Percentiles rank a stretch among this genome's conserved stretches.
Conservation (phyloP, 176 grass and related monocot species). For the Carex myosuroides region DNA sequence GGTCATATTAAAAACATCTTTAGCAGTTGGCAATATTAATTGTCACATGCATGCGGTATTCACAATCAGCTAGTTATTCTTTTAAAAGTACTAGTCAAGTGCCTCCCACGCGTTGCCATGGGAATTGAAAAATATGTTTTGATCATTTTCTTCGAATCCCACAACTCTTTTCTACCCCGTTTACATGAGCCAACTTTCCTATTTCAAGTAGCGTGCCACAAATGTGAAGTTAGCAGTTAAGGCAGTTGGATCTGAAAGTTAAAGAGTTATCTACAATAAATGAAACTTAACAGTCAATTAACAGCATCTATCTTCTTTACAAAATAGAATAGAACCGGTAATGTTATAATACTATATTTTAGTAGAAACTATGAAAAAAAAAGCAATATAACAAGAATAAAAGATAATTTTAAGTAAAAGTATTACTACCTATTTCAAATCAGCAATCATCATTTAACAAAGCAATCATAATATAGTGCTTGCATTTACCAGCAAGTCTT, state of each 20-base stretch:
- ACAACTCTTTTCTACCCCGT: not conserved
- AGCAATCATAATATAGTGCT: too few species aligned
- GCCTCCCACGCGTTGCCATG: too few species aligned
- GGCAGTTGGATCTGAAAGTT: constrained; percentile 33
- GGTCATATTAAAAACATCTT: too few species aligned
- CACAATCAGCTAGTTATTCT: too few species aligned
- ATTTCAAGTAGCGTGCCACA: constrained; percentile 77
- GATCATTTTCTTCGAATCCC: too few species aligned
- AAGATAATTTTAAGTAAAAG: not conserved
- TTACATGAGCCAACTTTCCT: constrained; percentile 78
- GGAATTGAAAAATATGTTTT: too few species aligned
- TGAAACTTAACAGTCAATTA: not conserved
- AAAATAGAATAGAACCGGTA: not conserved
- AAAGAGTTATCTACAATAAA: constrained; percentile 38
- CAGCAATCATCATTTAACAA: too few species aligned
- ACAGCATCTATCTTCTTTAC: not conserved
- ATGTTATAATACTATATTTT: not conserved
- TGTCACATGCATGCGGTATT: too few species aligned
- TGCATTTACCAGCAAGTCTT: too few species aligned
- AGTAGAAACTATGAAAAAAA: not conserved
- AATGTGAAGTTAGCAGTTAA: constrained; percentile 93
- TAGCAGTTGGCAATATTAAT: too few species aligned
- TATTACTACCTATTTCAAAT: too few species aligned
- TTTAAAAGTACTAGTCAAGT: too few species aligned
- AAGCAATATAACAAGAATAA: not conserved